Base-by-base conservation (phyloP, 805 yeast genomes). In the Metschnikowia vanudenii region DNA sequence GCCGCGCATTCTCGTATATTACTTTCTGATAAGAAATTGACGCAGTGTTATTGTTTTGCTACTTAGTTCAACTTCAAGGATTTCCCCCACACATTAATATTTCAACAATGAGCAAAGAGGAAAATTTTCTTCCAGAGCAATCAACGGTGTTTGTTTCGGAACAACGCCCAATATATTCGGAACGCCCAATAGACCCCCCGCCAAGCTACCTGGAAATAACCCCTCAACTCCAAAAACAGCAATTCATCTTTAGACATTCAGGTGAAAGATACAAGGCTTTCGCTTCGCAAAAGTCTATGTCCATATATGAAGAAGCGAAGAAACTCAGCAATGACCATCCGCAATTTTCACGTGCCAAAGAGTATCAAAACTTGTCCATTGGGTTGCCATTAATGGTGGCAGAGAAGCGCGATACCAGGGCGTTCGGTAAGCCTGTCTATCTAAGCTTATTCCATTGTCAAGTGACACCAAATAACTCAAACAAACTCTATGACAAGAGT, bases 381-480 rank as follows among this genome's bases (percentile, higher is more conserved):
- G 54, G 52, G 2, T 17, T 51, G 35, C 54, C 54, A 2, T 41
- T 51, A 22, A 29, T 51, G 44, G 43, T 51, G 10, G 19, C 35
- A 16, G 45, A 46, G 26, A 39, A 52, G 4, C 30, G 37, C 7
- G 24, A 41, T 16, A 35, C 36, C 30, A 17, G 39, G 11, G 48
- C 50, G 2, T 11, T 48, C 4, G 50, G 52, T 10, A 52, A 51
- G 17, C 24, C 32, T 3, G 35, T 32, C 8, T 45, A 34, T 30
- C 35, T 48, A 17, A 37, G 28, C 13, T 18, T 51, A 20, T 51
- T 36, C 18, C 48, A 45, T 31, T 48, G 52, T 37, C 34, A 34
- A 16, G 30, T 48, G 12, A 20, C 48, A 1, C 54, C 54, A 10
- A 50, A 51, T 5, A n/a, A 11, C 8, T n/a, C 38, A 9, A 50